These are phyloP conservation scores for Penicillium thymicola DNA, from an alignment of 2,329 filamentous ascomycete genomes.

Conservation along the genomic window DNA sequence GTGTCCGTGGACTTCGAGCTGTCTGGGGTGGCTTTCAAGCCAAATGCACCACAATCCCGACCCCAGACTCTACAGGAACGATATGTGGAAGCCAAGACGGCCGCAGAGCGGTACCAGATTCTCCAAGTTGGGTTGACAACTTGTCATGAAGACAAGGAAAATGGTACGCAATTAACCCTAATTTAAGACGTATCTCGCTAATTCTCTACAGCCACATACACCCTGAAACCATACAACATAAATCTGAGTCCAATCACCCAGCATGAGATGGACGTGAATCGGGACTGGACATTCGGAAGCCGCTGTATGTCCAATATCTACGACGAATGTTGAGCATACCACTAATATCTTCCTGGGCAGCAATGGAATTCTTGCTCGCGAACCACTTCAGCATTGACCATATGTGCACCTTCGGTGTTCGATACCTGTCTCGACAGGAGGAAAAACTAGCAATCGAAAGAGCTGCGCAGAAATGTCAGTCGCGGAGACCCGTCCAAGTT, in stretches of 20 bases:
- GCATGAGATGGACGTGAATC: constrained; percentile 54
- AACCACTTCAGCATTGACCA: constrained; percentile 58
- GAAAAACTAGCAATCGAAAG: constrained; percentile 48
- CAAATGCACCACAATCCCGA: constrained; percentile 34
- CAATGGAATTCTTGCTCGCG: constrained; percentile 59
- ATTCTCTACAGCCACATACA: constrained; percentile 47
- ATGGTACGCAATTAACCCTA: constrained; percentile 3
- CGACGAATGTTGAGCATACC: background rate
- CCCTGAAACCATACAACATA: constrained; percentile 63
- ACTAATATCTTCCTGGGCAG: constrained; percentile 30
- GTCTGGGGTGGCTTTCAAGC: constrained; percentile 57
- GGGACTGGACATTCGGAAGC: constrained; percentile 58
- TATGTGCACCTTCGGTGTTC: constrained; percentile 56
- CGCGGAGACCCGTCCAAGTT: constrained; percentile 27
- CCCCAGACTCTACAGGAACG: constrained; percentile 57
- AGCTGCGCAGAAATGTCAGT: constrained; percentile 42
- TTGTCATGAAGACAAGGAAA: constrained; percentile 55
- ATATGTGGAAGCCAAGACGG: constrained; percentile 59
- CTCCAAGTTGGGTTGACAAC: constrained; percentile 66
- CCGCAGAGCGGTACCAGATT: constrained; percentile 62
- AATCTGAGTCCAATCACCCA: constrained; percentile 56
- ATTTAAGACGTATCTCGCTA: constrained; percentile 36
- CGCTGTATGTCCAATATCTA: constrained; percentile 39
- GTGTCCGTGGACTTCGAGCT: constrained; percentile 66
- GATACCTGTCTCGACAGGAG: constrained; percentile 61